Conservation (phyloP, 345 rosid species). For the Syzygium jambos region DNA sequence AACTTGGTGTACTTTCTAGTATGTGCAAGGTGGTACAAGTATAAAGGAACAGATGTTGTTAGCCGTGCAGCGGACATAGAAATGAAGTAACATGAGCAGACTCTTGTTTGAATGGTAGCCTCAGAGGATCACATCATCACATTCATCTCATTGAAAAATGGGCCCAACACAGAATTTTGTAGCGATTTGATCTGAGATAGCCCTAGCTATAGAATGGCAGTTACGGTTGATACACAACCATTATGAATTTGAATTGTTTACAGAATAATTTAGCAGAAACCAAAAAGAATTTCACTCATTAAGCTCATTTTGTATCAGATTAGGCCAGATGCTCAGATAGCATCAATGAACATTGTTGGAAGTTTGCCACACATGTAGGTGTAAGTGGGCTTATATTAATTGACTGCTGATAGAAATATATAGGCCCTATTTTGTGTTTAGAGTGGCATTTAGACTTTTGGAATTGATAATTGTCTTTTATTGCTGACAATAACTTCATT, state of each 20-base stretch:
- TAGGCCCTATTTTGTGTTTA: background rate
- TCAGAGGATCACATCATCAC: background rate
- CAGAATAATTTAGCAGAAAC: background rate
- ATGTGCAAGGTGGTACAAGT: slow-evolving; percentile 32
- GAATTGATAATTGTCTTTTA: background rate
- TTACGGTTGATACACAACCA: too few species aligned
- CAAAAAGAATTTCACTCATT: background rate
- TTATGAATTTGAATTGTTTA: background rate
- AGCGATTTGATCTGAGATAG: background rate
- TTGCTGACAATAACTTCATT: background rate
- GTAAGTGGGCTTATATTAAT: background rate
- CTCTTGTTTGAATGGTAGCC: background rate
- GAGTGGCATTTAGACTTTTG: background rate
- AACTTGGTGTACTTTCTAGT: slow-evolving; percentile 23
- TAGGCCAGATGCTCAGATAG: background rate
- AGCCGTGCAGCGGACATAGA: background rate
- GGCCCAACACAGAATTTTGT: background rate
- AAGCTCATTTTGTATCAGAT: background rate
- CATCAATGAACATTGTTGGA: background rate
- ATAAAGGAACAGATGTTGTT: slow-evolving; percentile 9
- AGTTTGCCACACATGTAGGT: background rate
- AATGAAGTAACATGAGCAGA: background rate
- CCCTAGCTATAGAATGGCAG: background rate
- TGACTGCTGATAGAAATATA: background rate
- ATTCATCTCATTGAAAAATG: background rate